A percentile compares a stretch with the other conserved stretches of the same genome.
phyloP scores from a whole-genome alignment of 352 stramenopile genomes.

The Chrysophaeum taylorii region DNA sequence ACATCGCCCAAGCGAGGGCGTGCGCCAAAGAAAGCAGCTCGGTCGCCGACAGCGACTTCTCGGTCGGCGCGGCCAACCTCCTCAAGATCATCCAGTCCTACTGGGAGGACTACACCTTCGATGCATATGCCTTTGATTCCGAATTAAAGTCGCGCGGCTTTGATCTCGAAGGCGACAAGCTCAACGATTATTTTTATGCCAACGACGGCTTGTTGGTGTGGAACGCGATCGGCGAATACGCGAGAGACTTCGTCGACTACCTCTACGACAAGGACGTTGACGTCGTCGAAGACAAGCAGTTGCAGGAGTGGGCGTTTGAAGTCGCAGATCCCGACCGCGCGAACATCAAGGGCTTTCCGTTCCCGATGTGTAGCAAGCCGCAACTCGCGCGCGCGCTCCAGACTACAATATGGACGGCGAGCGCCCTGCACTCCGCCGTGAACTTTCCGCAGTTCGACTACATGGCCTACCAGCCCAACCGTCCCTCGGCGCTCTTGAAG shows the following conservation, averaged over 20 bases:
- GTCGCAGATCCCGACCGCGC: slow-evolving; percentile 13
- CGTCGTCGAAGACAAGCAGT: slow-evolving; percentile 7
- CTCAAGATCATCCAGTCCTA: too few species aligned
- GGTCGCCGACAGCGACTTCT: too few species aligned
- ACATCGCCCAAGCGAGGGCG: too few species aligned
- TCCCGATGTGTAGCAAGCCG: slow-evolving; percentile 20
- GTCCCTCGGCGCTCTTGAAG: too few species aligned
- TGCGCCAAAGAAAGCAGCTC: too few species aligned
- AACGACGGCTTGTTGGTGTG: slow-evolving; percentile 24
- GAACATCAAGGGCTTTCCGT: slow-evolving; percentile 23
- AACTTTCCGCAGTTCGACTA: slow-evolving; percentile 29
- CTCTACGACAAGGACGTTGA: slow-evolving; percentile 19
- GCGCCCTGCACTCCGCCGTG: slow-evolving; percentile 25
- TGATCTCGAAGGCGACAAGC: slow-evolving; percentile 22
- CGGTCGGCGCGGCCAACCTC: too few species aligned
- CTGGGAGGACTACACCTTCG: too few species aligned
- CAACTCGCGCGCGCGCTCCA: slow-evolving; percentile 20
- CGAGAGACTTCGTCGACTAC: slow-evolving; percentile 24
- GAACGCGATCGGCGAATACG: slow-evolving; percentile 19
- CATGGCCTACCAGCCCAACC: slow-evolving; percentile 24
- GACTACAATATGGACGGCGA: slow-evolving; percentile 27
- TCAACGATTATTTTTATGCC: slow-evolving; percentile 18
- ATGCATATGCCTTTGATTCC: too few species aligned
- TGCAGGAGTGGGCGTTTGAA: slow-evolving; percentile 26
- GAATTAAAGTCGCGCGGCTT: too few species aligned